Conservation (phyloP, 352 stramenopile species). For the Phytophthora brassicae region DNA sequence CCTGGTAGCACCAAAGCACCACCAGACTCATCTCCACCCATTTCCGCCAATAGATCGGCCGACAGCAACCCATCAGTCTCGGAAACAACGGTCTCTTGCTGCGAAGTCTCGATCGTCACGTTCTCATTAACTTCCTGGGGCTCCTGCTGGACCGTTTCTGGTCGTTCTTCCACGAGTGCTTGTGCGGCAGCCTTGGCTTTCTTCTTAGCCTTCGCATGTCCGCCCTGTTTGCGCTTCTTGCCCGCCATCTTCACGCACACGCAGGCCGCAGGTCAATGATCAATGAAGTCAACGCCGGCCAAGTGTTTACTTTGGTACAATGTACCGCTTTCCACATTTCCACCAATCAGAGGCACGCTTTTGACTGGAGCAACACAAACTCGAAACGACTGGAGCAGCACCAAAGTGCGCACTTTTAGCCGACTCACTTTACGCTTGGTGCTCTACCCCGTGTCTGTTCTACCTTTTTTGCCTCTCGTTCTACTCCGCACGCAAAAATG, state of each 20-base stretch:
- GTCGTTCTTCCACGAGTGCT: slow-evolving; percentile 9
- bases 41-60: slow-evolving; percentile 62
- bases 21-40: slow-evolving; percentile 51
- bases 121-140: slow-evolving; percentile 23
- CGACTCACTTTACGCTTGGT: not conserved
- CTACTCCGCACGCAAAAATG: slow-evolving; percentile 46
- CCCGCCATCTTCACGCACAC: slow-evolving; percentile 34
- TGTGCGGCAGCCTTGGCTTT: slow-evolving; percentile 37
- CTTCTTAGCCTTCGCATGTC: slow-evolving; percentile 41
- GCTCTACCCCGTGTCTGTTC: not conserved
- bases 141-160: slow-evolving; percentile 9
- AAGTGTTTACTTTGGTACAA: not conserved
- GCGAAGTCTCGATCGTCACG: not conserved
- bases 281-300: not conserved
- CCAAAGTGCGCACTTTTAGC: not conserved
- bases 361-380: slow-evolving; percentile 15
- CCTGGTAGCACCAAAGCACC: slow-evolving; percentile 67
- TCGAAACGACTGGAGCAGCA: slow-evolving; percentile 21
- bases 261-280: slow-evolving; percentile 12
- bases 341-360: slow-evolving; percentile 14
- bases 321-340: slow-evolving; percentile 15
- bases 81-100: slow-evolving; percentile 1
- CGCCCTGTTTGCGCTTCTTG: slow-evolving; percentile 66
- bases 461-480: not conserved
- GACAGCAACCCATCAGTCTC: slow-evolving; percentile 51